Evolutionary conservation across 1,284 basidiomycete genomes (phyloP), one percentile per base, ranked within the genome.

Genomic region (Austroboletus novae-zelandiae): DNA sequence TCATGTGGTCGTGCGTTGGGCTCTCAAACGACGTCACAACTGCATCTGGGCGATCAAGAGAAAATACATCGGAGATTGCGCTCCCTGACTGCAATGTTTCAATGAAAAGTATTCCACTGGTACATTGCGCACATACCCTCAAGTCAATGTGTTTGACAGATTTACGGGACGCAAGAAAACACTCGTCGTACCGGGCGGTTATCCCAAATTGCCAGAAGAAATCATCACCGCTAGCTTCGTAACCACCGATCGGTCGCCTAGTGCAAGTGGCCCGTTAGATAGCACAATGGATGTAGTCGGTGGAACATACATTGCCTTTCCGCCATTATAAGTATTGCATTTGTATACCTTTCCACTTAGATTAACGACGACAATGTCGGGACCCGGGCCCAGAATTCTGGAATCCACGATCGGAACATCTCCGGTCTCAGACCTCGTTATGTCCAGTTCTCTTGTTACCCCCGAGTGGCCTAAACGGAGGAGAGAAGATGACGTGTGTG

Each of bases 11-110:
- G 9, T 65, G 57, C 6, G 52, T 52, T 17, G 69, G 64, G 50
- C 73, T 64, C 55, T 82, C 79, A 31, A 83, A 66, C 34, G 74
- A 79, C 0, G 83, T 84, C 18, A 87, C 61, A 4, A 74, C 51
- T 48, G 78, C 72, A 37, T 64, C 62, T 6, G 62, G 53, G 31
- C 54, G 57, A 7, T 65, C 41, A 18, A 73, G 50, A n/a, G 61
- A 61, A 51, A 78, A 74, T 30, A 80, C 55, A 34, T 66, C 54
- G 11, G 60, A 47, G 25, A 57, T 53, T 18, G 62, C 48, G 34
- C 57, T 59, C 18, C 57, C 57, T 29, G 60, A 57, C 71, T 71
- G 46, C 31, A n/a, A 30, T 39, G 15, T 41, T 23, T 18, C n/a
- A 41, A 54, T 61, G 43, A 52, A 46, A 44, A 50, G 27, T 29